phyloP scores from a whole-genome alignment of 352 stramenopile species.

The Pythium dissimile region DNA sequence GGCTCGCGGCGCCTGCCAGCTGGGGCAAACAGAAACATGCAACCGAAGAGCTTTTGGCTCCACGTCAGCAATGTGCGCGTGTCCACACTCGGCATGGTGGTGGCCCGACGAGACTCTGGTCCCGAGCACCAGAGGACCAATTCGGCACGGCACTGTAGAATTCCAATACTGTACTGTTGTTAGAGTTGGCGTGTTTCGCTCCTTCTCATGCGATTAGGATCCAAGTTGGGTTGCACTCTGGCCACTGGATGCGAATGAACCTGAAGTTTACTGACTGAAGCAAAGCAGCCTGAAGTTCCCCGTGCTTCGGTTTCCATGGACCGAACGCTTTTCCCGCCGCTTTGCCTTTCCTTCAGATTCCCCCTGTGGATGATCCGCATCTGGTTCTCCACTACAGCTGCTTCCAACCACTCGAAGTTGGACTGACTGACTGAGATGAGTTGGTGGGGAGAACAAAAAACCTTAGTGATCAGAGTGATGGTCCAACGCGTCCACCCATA shows the following conservation, averaged over 20 bases:
- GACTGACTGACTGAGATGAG: conserved; percentile 19
- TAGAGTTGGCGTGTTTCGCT: too few relatives aligned
- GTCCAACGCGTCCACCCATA: not conserved
- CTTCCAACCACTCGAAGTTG: conserved; percentile 5
- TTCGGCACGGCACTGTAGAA: too few relatives aligned
- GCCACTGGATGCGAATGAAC: too few relatives aligned
- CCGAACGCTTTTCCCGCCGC: conserved; percentile 15
- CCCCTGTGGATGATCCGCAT: not conserved
- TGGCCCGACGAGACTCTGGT: too few relatives aligned
- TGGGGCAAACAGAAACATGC: conserved; percentile 12
- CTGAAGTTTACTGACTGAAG: not conserved
- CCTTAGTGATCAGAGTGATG: conserved; percentile 17
- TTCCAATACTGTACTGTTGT: too few relatives aligned
- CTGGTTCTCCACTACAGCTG: conserved; percentile 15
- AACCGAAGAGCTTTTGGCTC: conserved; percentile 9
- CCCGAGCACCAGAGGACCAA: too few relatives aligned
- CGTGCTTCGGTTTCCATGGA: too few relatives aligned
- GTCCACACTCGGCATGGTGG: too few relatives aligned
- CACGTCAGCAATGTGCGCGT: conserved; percentile 1
- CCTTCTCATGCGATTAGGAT: too few relatives aligned
- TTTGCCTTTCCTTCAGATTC: not conserved
- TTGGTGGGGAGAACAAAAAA: conserved; percentile 13
- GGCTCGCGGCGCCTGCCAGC: not conserved
- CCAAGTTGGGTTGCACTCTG: too few relatives aligned
- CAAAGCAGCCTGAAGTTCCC: too few relatives aligned